phyloP scores from a whole-genome alignment of 257 asterid genomes.

The Jacaranda copaia region DNA sequence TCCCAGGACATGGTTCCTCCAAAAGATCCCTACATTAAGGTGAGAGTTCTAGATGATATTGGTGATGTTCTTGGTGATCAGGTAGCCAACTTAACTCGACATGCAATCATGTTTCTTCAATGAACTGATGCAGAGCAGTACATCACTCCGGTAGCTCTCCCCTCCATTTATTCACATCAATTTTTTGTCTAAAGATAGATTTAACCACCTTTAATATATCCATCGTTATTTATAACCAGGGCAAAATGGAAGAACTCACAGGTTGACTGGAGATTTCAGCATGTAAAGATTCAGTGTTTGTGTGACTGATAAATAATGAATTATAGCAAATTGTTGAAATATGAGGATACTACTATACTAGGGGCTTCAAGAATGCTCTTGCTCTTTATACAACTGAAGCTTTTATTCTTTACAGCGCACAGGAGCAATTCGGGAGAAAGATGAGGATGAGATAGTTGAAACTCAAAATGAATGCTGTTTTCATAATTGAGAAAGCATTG shows the following conservation, averaged over 20 bases:
- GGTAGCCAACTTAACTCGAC: constrained; percentile 73
- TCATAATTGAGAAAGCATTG: neutral
- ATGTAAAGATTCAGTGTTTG: neutral
- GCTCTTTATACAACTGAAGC: constrained; percentile 9
- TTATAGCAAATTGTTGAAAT: constrained; percentile 7
- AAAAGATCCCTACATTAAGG: constrained; percentile 94
- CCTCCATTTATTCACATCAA: neutral
- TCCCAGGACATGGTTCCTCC: constrained; percentile 94
- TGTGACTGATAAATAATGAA: neutral
- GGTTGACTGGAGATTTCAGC: constrained; percentile 43
- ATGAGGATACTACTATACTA: neutral
- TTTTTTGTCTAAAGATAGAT: constrained; percentile 1
- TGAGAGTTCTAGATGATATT: constrained; percentile 83
- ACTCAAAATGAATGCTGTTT: neutral
- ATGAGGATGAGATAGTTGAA: neutral
- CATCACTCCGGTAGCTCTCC: constrained; percentile 69
- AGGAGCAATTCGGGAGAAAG: neutral
- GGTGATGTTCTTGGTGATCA: constrained; percentile 87
- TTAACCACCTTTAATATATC: constrained; percentile 14
- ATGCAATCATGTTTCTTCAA: constrained; percentile 87
- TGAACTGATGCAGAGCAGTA: constrained; percentile 94
- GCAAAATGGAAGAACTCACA: constrained; percentile 90
- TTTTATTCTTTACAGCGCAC: neutral
- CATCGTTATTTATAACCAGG: constrained; percentile 50
- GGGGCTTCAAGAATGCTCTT: neutral